These are phyloP conservation scores for Kondoa malvinella DNA, from an alignment of 768 basidiomycete species.

Conservation along the genomic window DNA sequence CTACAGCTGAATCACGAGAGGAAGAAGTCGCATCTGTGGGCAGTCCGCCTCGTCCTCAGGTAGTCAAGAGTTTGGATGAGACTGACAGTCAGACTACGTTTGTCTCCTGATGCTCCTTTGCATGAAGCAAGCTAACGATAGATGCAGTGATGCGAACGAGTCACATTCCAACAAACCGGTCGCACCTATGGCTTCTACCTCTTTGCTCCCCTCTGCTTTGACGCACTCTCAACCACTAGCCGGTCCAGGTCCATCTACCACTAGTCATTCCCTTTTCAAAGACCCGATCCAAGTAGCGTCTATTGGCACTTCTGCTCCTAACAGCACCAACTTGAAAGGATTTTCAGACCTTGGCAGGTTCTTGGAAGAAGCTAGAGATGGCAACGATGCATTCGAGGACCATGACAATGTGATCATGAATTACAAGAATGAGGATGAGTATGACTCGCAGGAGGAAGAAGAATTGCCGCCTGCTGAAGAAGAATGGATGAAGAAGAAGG, in stretches of 20 bases:
- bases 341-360: not conserved
- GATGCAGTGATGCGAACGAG: not conserved
- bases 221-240: too few relatives aligned
- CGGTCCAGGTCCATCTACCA: not conserved
- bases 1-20: not conserved
- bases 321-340: not conserved
- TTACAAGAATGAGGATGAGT: not conserved
- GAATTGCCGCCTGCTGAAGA: not conserved
- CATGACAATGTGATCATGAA: not conserved
- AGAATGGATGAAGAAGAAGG: not conserved
- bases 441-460: not conserved
- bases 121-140: not conserved
- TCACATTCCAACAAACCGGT: not conserved
- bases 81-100: not conserved
- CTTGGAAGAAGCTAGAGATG: not conserved
- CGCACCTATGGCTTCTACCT: not conserved
- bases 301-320: not conserved
- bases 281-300: not conserved
- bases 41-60: not conserved
- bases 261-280: not conserved
- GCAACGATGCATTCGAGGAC: not conserved
- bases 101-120: not conserved
- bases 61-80: not conserved
- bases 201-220: not conserved
- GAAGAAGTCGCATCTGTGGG: not conserved